A percentile compares a stretch with the other conserved stretches of the same genome.
Evolutionary conservation across 371 early-diverging fungal genomes (phyloP).

Genomic region (Rhizopus delemar): DNA sequence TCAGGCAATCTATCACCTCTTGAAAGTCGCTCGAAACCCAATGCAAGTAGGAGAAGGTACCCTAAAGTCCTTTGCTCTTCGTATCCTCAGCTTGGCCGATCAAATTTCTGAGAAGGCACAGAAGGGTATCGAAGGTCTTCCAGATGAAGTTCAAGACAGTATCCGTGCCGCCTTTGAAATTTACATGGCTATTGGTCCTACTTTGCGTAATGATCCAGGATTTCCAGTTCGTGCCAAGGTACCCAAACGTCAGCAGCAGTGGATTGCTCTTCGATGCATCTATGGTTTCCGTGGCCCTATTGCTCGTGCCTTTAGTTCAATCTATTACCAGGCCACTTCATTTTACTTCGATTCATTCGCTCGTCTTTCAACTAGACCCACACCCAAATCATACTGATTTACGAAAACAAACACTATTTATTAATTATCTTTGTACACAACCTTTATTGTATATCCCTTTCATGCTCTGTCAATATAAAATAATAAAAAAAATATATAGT

Average conservation of each 20-base stretch:
- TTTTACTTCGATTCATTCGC: slow-evolving; percentile 10
- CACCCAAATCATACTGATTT: not conserved
- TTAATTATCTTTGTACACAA: no score
- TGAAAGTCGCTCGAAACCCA: slow-evolving; percentile 30
- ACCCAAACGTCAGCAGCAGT: slow-evolving; percentile 34
- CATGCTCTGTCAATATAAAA: no score
- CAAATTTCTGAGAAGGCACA: slow-evolving; percentile 32
- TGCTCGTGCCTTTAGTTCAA: slow-evolving; percentile 20
- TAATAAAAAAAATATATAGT: no score
- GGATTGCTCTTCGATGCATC: slow-evolving; percentile 42
- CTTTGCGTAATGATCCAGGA: slow-evolving; percentile 25
- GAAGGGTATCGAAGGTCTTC: slow-evolving; percentile 45
- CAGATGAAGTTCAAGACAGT: slow-evolving; percentile 40
- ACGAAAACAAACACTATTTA: no score
- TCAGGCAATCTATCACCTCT: slow-evolving; percentile 18
- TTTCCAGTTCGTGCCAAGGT: slow-evolving; percentile 50
- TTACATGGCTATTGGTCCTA: slow-evolving; percentile 49
- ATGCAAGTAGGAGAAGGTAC: slow-evolving; percentile 23
- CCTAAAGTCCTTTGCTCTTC: slow-evolving; percentile 27
- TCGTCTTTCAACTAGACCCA: slow-evolving; percentile 8
- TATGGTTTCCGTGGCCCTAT: slow-evolving; percentile 41
- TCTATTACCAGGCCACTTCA: slow-evolving; percentile 14
- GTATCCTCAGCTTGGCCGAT: slow-evolving; percentile 33
- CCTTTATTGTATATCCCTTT: no score
- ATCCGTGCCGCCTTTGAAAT: slow-evolving; percentile 51